Base-by-base conservation (phyloP, 352 stramenopile genomes). In the Pythium monospermum region DNA sequence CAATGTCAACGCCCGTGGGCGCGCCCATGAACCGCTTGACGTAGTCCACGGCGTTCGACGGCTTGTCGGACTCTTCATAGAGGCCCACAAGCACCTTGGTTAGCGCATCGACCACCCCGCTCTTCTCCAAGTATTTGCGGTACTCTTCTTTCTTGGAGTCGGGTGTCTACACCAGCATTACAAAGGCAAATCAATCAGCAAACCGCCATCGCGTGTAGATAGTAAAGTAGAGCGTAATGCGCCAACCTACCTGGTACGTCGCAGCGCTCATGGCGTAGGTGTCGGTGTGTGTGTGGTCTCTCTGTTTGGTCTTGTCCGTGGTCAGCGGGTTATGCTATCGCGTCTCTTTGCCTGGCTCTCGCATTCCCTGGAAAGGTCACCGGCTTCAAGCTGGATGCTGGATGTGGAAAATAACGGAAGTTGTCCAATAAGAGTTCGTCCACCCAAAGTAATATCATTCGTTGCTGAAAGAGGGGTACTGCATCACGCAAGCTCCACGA, bases 61-160 rank as follows among this genome's bases (percentile, higher is more conserved):
- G 96, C 32, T 96, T 90, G 53, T 99, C 91, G 10, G 80, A 76
- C 68, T 99, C 96, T 68, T 98, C 93, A 66, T 98, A 98, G 19
- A 98, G 76, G 3, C 91, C 94, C 38, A 99, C 94, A 16, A 99
- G 71, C 18, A 98, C 91, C 61, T 98, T 98, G 26, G 96, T 99
- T 12, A 99, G 69, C 16, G 96, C 90, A 73, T 99, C 95, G 28
- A 99, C 95, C 5, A 98, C 95, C 30, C 96, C 96, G 36, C 85
- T 96, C 62, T 98, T 98, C 73, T 99, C 95, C 2, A 99, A 73
- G 64, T 99, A 99, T 65, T 97, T 98, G 59, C 92, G 74, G 69
- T 98, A 99, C 76, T 99, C 96, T 67, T 99, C 94, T 65, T 99
- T 99, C 76, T 98, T 98, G 5, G 83, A 94, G 69, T 98, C 91